Percentiles rank a stretch among this genome's conserved stretches.
Conservation (phyloP, 2,329 filamentous ascomycete species). For the Passalora sequoiae region DNA sequence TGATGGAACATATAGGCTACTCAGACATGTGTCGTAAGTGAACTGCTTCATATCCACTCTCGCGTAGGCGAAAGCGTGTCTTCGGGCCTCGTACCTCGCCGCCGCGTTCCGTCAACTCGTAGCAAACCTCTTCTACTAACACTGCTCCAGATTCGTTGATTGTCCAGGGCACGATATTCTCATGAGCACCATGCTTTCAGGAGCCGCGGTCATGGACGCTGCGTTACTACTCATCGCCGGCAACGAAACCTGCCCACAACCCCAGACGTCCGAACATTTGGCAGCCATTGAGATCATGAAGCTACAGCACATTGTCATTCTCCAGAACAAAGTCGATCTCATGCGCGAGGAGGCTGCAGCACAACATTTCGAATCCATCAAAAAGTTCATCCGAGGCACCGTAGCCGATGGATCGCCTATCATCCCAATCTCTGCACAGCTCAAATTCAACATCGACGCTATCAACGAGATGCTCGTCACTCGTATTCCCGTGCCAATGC, state of each 20-base stretch:
- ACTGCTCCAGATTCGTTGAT: slow-evolving; percentile 70
- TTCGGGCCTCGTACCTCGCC: too few species aligned
- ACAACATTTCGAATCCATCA: slow-evolving; percentile 92
- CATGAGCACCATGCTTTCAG: slow-evolving; percentile 99
- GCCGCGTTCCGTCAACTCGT: too few species aligned
- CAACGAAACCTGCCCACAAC: slow-evolving; percentile 97
- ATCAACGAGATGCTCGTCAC: slow-evolving; percentile 95
- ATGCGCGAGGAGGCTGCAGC: slow-evolving; percentile 94
- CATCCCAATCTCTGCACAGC: slow-evolving; percentile 93
- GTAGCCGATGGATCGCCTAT: slow-evolving; percentile 92
- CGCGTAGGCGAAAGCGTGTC: too few species aligned
- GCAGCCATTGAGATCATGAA: slow-evolving; percentile 99
- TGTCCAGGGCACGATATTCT: slow-evolving; percentile 99
- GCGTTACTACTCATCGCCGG: slow-evolving; percentile 92
- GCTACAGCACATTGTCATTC: slow-evolving; percentile 97
- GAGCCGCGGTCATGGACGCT: slow-evolving; percentile 98
- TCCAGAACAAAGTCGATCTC: slow-evolving; percentile 98
- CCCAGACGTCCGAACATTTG: slow-evolving; percentile 97
- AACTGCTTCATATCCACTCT: neutral
- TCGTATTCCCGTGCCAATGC: slow-evolving; percentile 83
- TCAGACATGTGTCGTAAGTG: slow-evolving; percentile 89
- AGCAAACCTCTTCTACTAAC: too few species aligned
- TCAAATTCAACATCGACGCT: slow-evolving; percentile 99
- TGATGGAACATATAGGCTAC: slow-evolving; percentile 74
- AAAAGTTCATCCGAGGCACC: slow-evolving; percentile 97